Evolutionary conservation across 1,284 basidiomycete genomes (phyloP).

Genomic region (Apiotrichum gracile): DNA sequence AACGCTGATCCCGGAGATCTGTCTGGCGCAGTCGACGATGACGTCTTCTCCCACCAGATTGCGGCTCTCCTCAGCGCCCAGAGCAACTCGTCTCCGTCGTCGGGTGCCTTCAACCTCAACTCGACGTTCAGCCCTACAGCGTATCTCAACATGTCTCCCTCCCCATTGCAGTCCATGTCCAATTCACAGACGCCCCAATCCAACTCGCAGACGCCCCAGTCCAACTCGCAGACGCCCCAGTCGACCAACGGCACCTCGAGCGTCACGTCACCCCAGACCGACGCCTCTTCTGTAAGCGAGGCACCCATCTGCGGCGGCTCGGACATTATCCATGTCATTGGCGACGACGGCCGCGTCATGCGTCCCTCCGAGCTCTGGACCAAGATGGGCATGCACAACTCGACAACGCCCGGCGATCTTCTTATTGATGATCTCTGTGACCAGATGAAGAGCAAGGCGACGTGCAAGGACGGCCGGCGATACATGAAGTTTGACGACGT

Average conservation of each 20-base stretch:
- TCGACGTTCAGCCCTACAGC: conserved; percentile 37
- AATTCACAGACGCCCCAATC: conserved; percentile 26
- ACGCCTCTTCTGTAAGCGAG: conserved; percentile 13
- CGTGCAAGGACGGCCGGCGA: conserved; percentile 34
- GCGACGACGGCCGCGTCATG: conserved; percentile 34
- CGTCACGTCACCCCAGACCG: conserved; percentile 18
- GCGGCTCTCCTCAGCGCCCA: conserved; percentile 25
- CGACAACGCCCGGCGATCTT: conserved; percentile 28
- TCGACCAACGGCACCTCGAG: conserved; percentile 14
- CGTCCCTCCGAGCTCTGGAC: conserved; percentile 42
- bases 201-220: conserved; percentile 23
- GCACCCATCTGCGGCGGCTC: background rate
- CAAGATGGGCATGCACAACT: conserved; percentile 30
- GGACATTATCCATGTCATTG: conserved; percentile 33
- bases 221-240: conserved; percentile 24
- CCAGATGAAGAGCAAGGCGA: conserved; percentile 43
- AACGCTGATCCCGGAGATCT: conserved; percentile 7
- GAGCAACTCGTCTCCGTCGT: conserved; percentile 19
- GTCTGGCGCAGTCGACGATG: conserved; percentile 21
- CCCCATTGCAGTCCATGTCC: conserved; percentile 27
- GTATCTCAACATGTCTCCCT: conserved; percentile 45
- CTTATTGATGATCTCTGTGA: conserved; percentile 47
- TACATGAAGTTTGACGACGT: conserved; percentile 18
- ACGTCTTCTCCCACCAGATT: conserved; percentile 33
- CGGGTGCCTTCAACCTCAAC: conserved; percentile 21